phyloP scores from a whole-genome alignment of 2,329 filamentous ascomycete species.

The Apiospora koreana region DNA sequence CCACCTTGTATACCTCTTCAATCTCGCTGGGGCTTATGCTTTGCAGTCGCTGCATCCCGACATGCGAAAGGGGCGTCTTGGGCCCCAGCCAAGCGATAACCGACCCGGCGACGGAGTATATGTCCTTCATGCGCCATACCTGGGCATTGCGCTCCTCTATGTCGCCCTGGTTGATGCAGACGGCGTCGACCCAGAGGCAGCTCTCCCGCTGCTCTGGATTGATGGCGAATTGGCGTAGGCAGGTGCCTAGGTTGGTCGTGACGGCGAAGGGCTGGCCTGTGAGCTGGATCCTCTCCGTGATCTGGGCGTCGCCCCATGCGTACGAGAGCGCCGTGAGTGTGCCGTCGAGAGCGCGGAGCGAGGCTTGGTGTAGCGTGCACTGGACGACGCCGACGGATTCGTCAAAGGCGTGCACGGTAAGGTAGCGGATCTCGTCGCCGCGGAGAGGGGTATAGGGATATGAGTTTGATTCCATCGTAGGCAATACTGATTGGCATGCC shows the following conservation, averaged over 20 bases:
- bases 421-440: not conserved
- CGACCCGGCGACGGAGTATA: constrained; percentile 8
- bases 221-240: not conserved
- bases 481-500: too few relatives aligned
- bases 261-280: not conserved
- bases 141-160: constrained; percentile 9
- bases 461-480: not conserved
- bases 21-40: not conserved
- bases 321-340: constrained; percentile 11
- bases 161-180: constrained; percentile 14
- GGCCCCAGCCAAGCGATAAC: constrained; percentile 11
- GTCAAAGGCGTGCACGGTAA: not conserved
- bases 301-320: constrained; percentile 9
- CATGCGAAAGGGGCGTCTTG: not conserved
- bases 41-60: not conserved
- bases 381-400: not conserved
- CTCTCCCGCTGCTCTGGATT: not conserved
- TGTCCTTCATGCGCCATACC: constrained; percentile 12
- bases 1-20: not conserved
- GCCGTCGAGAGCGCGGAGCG: not conserved
- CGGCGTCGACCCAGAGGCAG: constrained; percentile 8
- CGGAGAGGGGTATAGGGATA: not conserved
- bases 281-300: constrained; percentile 7
- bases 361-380: not conserved
- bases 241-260: constrained; percentile 4